Base-by-base conservation (phyloP, 345 rosid species). In the Boechera retrofracta region DNA sequence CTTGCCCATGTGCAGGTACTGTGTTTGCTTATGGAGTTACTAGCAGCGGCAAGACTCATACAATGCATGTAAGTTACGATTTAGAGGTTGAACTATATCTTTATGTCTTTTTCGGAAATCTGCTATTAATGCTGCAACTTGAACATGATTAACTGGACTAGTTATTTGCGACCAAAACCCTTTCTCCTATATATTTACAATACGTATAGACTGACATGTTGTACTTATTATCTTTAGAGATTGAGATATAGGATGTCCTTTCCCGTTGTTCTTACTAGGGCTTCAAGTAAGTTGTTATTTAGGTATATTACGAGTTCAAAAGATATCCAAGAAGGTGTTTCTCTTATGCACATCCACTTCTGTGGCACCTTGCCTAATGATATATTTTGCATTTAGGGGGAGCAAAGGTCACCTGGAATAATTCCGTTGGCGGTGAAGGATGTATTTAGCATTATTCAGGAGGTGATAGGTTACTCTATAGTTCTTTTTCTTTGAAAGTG, bases 21-120 rank as follows among this genome's bases (percentile, higher is more conserved):
- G 94, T 94, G 45, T 94, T 94, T 90, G 98, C 98, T 16, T 94
- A 94, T 89, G 97, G 98, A 72, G 98, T 91, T 77, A 91, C 98
- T 59, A 93, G 98, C 58, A 93, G 97, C 66, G 97, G 98, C 75
- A 93, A 93, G 86, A 93, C 97, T 16, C 16, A 16, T 16, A 16
- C 16, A 16, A 16, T 16, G 16, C 16, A 16, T 16, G 16, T 16
- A 16, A 88, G 98, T 87, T 62, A 48, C 54, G 68, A 33, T 66
- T 49, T 52, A 5, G 42, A 65, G 47, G 45, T 31, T 56, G 61
- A 36, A 31, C 33, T 10, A 44, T 62, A 62, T 62, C 32, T 44
- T 35, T 18, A 10, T 61, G 36, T 48, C 39, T 55, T 10, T 42
- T 42, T 12, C 8, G 9, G 51, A 5, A 47, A 5, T 47, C 51